A percentile compares a stretch with the other conserved stretches of the same genome.
phyloP scores from a whole-genome alignment of 2,329 filamentous ascomycete species.

The Colletotrichum melonis region DNA sequence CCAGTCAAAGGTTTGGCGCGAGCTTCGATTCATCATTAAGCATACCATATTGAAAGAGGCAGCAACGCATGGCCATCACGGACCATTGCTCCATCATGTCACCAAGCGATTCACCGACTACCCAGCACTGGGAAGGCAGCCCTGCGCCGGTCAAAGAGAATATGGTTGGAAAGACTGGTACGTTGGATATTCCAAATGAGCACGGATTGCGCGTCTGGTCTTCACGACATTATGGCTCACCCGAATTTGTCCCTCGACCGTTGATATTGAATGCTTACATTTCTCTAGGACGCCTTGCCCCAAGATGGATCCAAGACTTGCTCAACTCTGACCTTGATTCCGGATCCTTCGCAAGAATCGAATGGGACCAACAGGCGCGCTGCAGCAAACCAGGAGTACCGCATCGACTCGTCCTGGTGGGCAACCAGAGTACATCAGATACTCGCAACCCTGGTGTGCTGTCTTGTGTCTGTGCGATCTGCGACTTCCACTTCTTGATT shows the following conservation, averaged over 20 bases:
- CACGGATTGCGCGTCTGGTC: background rate
- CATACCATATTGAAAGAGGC: background rate
- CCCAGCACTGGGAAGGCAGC: slow-evolving; percentile 29
- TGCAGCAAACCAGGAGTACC: slow-evolving; percentile 43
- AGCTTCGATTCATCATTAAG: background rate
- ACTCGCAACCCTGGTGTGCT: slow-evolving; percentile 41
- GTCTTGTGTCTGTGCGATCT: slow-evolving; percentile 53
- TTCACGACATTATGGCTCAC: background rate
- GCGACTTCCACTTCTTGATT: slow-evolving; percentile 55
- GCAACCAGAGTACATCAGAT: slow-evolving; percentile 50
- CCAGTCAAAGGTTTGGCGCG: background rate
- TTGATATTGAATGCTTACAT: background rate
- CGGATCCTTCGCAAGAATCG: slow-evolving; percentile 42
- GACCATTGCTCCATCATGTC: slow-evolving; percentile 19
- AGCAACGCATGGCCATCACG: background rate
- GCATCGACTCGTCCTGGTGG: slow-evolving; percentile 44
- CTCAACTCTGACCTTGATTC: slow-evolving; percentile 49
- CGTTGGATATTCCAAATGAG: background rate
- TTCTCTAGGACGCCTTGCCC: slow-evolving; percentile 45
- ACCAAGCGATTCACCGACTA: slow-evolving; percentile 12
- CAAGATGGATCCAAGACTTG: slow-evolving; percentile 55
- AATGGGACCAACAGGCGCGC: slow-evolving; percentile 47
- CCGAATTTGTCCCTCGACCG: background rate
- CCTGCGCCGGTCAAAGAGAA: slow-evolving; percentile 16
- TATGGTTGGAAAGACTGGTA: slow-evolving; percentile 31